Base-by-base conservation (phyloP, 495 filamentous ascomycete species). In the Penicillium crystallinum region DNA sequence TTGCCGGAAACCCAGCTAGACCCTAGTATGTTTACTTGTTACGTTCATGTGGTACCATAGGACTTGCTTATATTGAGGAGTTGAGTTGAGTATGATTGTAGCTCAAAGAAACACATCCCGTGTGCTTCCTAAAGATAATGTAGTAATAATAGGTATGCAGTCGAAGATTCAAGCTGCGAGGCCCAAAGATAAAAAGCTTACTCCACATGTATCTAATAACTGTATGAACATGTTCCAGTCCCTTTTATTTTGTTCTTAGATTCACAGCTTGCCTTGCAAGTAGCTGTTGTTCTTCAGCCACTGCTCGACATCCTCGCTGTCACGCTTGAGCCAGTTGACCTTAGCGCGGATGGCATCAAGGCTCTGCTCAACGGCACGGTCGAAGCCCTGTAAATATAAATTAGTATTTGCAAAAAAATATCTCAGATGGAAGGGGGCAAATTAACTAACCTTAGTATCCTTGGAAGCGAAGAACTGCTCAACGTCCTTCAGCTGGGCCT, bases 381-480 rank as follows among this genome's bases (percentile, higher is more conserved):
- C 81, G 59, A 74, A 81, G 46, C 77, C 76, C 78, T 80, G 47
- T 11, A 52, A 18, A 25, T 25, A 52, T 5, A 18, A 15, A 43
- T 72, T 52, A 65, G 57, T 22, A 25, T 12, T n/a, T 11, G 37
- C 6, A n/a, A 51, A 45, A 44, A 35, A 2, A 53, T 4, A 9
- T 35, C 11, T 22, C 1, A 30, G 11, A 35, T 1, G 19, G 17
- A 23, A 22, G 18, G 23, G 23, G 3, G n/a, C 12, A n/a, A 14
- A 9, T 47, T 36, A 3, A 51, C 66, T 54, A 57, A 79, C 87
- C 75, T 89, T 96, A 31, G 87, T 93, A 61, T 83, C 89, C 72
- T 84, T 88, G 40, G 79, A 70, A 36, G 73, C 73, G 62, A 97
- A 98, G 81, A 97, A 98, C 21, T 70, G 74, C 68, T 89, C 73